Percentiles rank a stretch among this genome's conserved stretches.
Conservation (phyloP, 129 eudicot genomes). For the Centrapalus pauciflorus region DNA sequence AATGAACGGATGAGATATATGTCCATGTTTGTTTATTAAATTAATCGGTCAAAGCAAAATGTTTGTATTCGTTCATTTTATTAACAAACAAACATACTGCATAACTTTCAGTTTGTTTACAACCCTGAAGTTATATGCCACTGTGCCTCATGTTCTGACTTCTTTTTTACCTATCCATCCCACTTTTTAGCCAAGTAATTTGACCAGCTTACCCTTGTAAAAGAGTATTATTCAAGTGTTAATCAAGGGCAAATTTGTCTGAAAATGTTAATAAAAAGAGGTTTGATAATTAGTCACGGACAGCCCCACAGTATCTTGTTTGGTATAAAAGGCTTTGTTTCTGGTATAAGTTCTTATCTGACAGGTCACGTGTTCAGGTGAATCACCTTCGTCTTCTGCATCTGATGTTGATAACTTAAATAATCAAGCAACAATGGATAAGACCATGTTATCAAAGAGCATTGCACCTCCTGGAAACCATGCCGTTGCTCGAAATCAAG, state of each 20-base stretch:
- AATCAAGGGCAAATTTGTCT: background rate
- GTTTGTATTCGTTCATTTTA: too few species aligned
- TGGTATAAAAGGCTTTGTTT: background rate
- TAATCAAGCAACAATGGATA: conserved; percentile 52
- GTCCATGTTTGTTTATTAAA: too few species aligned
- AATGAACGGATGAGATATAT: too few species aligned
- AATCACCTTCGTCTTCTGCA: conserved; percentile 98
- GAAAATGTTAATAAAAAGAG: too few species aligned
- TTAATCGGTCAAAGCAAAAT: too few species aligned
- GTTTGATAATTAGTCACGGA: background rate
- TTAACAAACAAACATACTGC: too few species aligned
- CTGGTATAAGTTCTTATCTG: background rate
- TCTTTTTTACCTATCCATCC: background rate
- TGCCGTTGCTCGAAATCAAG: conserved; percentile 47
- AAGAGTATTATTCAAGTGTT: background rate
- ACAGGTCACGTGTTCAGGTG: conserved; percentile 43
- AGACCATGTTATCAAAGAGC: conserved; percentile 42
- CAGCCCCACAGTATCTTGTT: background rate
- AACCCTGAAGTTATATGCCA: too few species aligned
- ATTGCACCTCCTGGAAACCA: conserved; percentile 42
- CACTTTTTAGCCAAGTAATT: background rate
- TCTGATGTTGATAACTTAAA: conserved; percentile 89
- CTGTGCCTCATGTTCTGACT: background rate
- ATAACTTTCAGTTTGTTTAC: too few species aligned
- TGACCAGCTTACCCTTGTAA: background rate